Evolutionary conservation across 2,329 filamentous ascomycete genomes (phyloP).

Genomic region (Byssoonygena ceratinophila): DNA sequence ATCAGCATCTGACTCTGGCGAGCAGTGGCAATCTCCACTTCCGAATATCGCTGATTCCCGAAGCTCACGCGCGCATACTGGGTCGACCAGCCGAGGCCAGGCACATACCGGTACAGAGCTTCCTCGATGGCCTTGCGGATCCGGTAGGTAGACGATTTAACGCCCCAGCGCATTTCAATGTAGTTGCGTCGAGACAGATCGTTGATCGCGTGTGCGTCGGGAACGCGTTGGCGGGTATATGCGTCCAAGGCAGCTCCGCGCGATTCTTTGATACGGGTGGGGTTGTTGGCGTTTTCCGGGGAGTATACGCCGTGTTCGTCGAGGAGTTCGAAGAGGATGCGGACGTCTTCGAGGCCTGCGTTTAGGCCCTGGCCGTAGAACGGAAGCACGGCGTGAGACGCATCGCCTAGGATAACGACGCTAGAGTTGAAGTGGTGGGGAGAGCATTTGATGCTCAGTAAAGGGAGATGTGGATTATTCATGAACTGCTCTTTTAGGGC

Average conservation of each 20-base stretch:
- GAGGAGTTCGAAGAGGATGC: slow-evolving; percentile 70
- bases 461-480: slow-evolving; percentile 74
- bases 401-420: slow-evolving; percentile 80
- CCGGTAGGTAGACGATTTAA: slow-evolving; percentile 65
- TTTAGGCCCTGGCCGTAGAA: slow-evolving; percentile 99
- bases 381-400: slow-evolving; percentile 93
- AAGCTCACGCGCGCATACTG: slow-evolving; percentile 91
- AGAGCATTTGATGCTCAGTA: slow-evolving; percentile 86
- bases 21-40: slow-evolving; percentile 61
- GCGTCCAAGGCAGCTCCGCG: slow-evolving; percentile 49
- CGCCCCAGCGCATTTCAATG: slow-evolving; percentile 80
- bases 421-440: slow-evolving; percentile 72
- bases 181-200: slow-evolving; percentile 87
- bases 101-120: slow-evolving; percentile 62
- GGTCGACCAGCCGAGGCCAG: slow-evolving; percentile 74
- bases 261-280: slow-evolving; percentile 23
- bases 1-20: slow-evolving; percentile 56
- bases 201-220: slow-evolving; percentile 81
- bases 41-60: slow-evolving; percentile 80
- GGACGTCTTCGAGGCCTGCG: slow-evolving; percentile 86
- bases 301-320: slow-evolving; percentile 53
- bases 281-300: slow-evolving; percentile 38
- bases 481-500: slow-evolving; percentile 65
- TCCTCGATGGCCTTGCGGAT: slow-evolving; percentile 82
- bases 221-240: slow-evolving; percentile 63